phyloP scores from a whole-genome alignment of 768 basidiomycete genomes.

The Mycena pura region DNA sequence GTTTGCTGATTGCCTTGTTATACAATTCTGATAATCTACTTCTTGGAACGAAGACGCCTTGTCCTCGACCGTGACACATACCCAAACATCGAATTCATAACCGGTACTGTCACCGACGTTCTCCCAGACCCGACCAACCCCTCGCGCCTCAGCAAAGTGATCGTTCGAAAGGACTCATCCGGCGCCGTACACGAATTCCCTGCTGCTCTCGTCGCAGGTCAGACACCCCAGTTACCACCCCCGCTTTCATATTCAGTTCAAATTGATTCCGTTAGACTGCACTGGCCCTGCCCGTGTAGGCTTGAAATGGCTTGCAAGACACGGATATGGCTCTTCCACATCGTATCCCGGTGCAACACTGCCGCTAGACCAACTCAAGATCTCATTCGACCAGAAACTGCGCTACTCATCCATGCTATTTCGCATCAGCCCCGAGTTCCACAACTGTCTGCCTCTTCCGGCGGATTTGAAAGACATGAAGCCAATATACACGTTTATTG shows the following conservation, averaged over 20 bases:
- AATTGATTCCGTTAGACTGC: too few species aligned
- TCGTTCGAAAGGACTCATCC: conserved; percentile 17
- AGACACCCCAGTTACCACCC: background rate
- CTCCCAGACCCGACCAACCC: conserved; percentile 14
- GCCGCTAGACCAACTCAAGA: conserved; percentile 22
- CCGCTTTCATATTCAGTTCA: background rate
- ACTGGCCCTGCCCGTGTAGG: conserved; percentile 35
- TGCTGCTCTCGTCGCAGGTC: conserved; percentile 34
- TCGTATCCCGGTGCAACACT: conserved; percentile 3
- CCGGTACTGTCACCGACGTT: conserved; percentile 36
- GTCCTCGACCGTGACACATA: conserved; percentile 24
- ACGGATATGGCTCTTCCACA: conserved; percentile 23
- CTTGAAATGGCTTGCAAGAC: conserved; percentile 31
- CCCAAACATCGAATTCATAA: conserved; percentile 31
- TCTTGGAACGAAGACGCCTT: conserved; percentile 26
- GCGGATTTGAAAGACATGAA: conserved; percentile 12
- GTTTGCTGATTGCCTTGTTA: background rate
- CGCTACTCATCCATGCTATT: conserved; percentile 27
- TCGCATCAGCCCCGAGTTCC: conserved; percentile 11
- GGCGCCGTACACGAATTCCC: conserved; percentile 17
- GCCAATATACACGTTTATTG: conserved; percentile 8
- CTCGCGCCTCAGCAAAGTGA: conserved; percentile 21
- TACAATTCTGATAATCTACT: background rate
- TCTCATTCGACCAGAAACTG: conserved; percentile 32
- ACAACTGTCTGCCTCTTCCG: conserved; percentile 24